phyloP scores from a whole-genome alignment of 1,139 yeast genomes.

The Saccharomyces pastorianus region DNA sequence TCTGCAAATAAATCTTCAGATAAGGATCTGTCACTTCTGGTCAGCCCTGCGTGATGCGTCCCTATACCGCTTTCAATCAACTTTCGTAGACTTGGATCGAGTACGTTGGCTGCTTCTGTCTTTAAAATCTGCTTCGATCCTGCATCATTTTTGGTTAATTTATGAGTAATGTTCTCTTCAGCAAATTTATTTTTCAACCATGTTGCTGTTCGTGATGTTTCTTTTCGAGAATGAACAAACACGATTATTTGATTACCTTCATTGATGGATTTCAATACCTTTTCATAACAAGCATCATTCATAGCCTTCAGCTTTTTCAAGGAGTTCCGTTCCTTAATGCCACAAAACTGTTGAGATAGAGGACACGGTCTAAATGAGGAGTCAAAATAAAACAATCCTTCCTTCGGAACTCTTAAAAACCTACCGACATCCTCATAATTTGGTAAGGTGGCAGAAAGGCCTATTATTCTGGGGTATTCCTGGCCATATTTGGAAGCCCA shows the following conservation, averaged over 20 bases:
- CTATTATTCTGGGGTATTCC: constrained; percentile 56
- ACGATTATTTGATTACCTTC: constrained; percentile 67
- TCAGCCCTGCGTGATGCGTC: constrained; percentile 90
- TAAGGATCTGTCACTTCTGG: constrained; percentile 61
- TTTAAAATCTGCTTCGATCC: constrained; percentile 57
- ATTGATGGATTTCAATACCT: constrained; percentile 57
- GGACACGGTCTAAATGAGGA: constrained; percentile 88
- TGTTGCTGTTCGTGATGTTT: constrained; percentile 76
- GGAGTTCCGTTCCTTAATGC: constrained; percentile 79
- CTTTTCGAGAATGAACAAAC: constrained; percentile 91
- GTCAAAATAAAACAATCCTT: constrained; percentile 63
- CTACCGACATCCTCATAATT: constrained; percentile 82
- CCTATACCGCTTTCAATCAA: constrained; percentile 72
- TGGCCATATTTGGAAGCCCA: constrained; percentile 36
- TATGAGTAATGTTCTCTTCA: constrained; percentile 46
- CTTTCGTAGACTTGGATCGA: constrained; percentile 49
- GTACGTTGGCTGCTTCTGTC: constrained; percentile 53
- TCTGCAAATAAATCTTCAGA: constrained; percentile 85
- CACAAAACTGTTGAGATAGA: constrained; percentile 77
- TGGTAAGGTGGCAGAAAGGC: constrained; percentile 90
- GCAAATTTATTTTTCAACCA: constrained; percentile 57
- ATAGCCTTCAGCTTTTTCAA: constrained; percentile 71
- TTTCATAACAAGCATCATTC: constrained; percentile 88
- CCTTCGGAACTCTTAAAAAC: constrained; percentile 60
- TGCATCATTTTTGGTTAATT: constrained; percentile 42